Evolutionary conservation across 495 filamentous ascomycete genomes (phyloP).

Genomic region (Neurospora sp.): DNA sequence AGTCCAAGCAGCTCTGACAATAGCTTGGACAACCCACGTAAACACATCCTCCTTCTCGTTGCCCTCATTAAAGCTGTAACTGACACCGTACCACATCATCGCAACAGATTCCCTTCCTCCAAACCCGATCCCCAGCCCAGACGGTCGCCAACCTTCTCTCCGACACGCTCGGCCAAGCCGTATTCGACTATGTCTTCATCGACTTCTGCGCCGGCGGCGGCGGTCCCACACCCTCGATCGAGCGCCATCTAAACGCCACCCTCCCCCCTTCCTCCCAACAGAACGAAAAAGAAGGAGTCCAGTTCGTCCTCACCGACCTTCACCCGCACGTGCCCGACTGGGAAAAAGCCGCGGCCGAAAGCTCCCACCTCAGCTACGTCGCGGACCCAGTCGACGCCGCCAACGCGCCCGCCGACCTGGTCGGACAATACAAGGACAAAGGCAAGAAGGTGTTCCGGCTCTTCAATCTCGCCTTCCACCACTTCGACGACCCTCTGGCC

Average conservation of each 20-base stretch:
- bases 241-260: conserved; percentile 42
- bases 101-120: conserved; percentile 30
- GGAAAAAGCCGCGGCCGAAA: conserved; percentile 38
- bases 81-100: not conserved
- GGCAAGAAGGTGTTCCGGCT: conserved; percentile 48
- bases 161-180: conserved; percentile 27
- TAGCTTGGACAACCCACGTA: conserved; percentile 36
- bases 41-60: not conserved
- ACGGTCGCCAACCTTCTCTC: conserved; percentile 39
- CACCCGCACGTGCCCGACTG: conserved; percentile 56
- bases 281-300: conserved; percentile 21
- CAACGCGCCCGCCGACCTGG: conserved; percentile 35
- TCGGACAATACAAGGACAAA: conserved; percentile 25
- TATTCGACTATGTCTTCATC: conserved; percentile 44
- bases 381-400: conserved; percentile 51
- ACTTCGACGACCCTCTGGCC: conserved; percentile 58
- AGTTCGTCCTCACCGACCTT: conserved; percentile 61
- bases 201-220: conserved; percentile 71
- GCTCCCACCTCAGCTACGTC: conserved; percentile 45
- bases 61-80: not conserved
- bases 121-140: conserved; percentile 34
- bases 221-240: conserved; percentile 55
- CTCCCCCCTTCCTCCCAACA: conserved; percentile 14
- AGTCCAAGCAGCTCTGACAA: conserved; percentile 42
- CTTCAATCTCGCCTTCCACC: conserved; percentile 68